Conservation (phyloP, 108 stramenopile species). For the Nitzschia putrida region DNA sequence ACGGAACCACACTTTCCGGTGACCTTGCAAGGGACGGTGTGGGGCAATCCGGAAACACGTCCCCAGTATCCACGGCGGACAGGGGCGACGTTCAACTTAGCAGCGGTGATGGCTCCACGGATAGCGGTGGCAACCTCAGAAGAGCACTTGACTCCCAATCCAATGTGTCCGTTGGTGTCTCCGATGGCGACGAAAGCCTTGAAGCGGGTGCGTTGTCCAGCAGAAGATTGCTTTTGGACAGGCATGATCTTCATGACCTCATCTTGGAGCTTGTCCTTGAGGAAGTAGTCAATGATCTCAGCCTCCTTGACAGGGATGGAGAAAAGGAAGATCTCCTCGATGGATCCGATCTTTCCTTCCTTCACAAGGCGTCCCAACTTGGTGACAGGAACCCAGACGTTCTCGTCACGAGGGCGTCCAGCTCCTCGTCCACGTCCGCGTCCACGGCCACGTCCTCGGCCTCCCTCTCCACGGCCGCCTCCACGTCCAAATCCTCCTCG, state of each 20-base stretch:
- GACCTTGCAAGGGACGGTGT: constrained; percentile 99
- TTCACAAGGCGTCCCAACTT: constrained; percentile 99
- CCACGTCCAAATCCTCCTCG: constrained; percentile 47
- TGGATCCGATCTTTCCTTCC: constrained; percentile 97
- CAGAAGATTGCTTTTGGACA: constrained; percentile 99
- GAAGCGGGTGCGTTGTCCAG: constrained; percentile 99
- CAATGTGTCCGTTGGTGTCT: constrained; percentile 96
- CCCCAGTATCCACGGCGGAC: constrained; percentile 99
- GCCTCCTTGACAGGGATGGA: constrained; percentile 99
- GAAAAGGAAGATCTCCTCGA: constrained; percentile 99
- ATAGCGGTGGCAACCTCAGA: constrained; percentile 99
- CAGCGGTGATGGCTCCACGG: constrained; percentile 97
- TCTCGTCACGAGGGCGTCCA: constrained; percentile 89
- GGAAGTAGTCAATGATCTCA: constrained; percentile 98
- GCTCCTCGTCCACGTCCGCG: constrained; percentile 92
- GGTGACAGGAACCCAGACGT: constrained; percentile 97
- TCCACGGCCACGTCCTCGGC: constrained; percentile 77
- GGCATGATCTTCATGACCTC: constrained; percentile 99
- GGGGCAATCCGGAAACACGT: constrained; percentile 90
- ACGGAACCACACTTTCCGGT: constrained; percentile 99
- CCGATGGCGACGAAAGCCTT: constrained; percentile 99
- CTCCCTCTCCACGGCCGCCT: constrained; percentile 73
- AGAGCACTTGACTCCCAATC: constrained; percentile 98
- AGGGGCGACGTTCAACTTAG: constrained; percentile 98
- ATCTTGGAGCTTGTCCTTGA: constrained; percentile 96